phyloP scores from a whole-genome alignment of 176 grass and related monocot species.

The Coix lacrymajobi region DNA sequence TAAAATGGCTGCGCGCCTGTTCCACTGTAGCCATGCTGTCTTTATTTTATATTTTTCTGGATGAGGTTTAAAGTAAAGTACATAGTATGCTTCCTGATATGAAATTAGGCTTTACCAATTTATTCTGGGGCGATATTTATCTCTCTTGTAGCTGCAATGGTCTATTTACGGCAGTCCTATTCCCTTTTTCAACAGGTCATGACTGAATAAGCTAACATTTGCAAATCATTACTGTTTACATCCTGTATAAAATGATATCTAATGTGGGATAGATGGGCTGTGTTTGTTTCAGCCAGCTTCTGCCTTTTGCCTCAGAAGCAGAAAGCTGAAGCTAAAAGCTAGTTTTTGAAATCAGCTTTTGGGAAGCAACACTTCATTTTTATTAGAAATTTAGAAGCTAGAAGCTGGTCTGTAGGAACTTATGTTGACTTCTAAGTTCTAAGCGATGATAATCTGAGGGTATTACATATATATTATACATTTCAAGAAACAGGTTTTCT shows the following conservation, averaged over 20 bases:
- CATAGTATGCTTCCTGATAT: slow-evolving; percentile 3
- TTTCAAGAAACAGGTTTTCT: background rate
- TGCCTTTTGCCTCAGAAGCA: background rate
- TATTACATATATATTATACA: background rate
- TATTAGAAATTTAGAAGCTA: background rate
- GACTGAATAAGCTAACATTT: background rate
- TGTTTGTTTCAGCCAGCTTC: background rate
- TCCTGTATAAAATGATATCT: background rate
- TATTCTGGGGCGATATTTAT: background rate
- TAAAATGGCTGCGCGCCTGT: background rate
- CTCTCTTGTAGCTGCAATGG: background rate
- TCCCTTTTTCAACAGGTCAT: background rate
- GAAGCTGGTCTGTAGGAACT: background rate
- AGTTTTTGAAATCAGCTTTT: background rate
- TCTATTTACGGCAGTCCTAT: background rate
- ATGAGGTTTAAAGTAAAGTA: background rate
- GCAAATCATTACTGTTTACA: background rate
- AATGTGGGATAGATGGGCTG: background rate
- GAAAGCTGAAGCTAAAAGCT: background rate
- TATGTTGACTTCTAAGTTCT: background rate
- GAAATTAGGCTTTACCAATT: background rate
- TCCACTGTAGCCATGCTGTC: background rate
- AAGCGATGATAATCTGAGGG: background rate
- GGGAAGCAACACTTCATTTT: background rate
- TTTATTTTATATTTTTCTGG: slow-evolving; percentile 3